Conservation (phyloP, 805 yeast species). For the Suhomyces sp. region DNA sequence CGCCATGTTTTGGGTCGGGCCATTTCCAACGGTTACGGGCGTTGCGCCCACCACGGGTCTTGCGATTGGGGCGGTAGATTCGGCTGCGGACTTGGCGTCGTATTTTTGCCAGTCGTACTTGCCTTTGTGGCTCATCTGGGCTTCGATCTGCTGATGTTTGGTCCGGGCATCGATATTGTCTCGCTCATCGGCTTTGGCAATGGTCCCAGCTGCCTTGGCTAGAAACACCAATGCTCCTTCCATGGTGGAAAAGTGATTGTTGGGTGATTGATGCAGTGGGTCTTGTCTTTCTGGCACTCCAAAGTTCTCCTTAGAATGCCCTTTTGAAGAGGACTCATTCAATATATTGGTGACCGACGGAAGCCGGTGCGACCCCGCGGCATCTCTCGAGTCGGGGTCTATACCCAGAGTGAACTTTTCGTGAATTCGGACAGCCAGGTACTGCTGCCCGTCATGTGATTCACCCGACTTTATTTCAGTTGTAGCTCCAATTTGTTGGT, state of each 20-base stretch:
- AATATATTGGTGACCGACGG: slow-evolving; percentile 17
- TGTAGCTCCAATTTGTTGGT: neutral
- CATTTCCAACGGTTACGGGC: neutral
- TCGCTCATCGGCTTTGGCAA: slow-evolving; percentile 65
- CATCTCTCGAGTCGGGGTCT: neutral
- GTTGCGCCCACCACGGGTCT: neutral
- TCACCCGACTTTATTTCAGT: neutral
- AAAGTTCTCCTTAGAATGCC: neutral
- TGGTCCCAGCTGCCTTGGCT: slow-evolving; percentile 77
- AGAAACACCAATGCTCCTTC: slow-evolving; percentile 67
- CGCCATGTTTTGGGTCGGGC: neutral
- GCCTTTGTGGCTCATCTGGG: neutral
- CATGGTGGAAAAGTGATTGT: slow-evolving; percentile 39
- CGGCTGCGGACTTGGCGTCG: neutral
- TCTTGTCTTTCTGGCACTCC: neutral
- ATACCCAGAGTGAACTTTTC: neutral
- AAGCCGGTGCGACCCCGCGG: neutral
- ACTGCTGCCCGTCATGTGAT: neutral
- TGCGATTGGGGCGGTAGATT: neutral
- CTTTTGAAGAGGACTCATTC: neutral
- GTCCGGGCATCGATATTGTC: slow-evolving; percentile 55
- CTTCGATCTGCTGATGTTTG: slow-evolving; percentile 47
- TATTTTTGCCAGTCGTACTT: neutral
- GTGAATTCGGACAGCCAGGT: neutral
- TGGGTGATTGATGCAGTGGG: slow-evolving; percentile 2